These are phyloP conservation scores for Pythium grandisporangium DNA, from an alignment of 352 stramenopile species.

Conservation along the genomic window DNA sequence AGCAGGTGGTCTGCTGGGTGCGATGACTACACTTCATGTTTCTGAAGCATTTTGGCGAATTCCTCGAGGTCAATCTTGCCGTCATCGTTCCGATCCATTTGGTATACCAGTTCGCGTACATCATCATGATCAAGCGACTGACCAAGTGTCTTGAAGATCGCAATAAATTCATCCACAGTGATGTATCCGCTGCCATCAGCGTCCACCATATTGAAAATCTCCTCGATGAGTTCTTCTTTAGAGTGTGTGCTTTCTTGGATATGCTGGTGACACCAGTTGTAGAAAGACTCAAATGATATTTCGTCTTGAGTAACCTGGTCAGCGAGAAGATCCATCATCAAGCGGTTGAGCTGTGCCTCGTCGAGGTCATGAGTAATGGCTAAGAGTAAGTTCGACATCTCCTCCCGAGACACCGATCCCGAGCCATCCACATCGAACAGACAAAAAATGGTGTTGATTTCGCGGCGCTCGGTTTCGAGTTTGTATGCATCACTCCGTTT, in stretches of 20 bases:
- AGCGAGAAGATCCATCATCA: slow-evolving; percentile 45
- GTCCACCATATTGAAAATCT: slow-evolving; percentile 72
- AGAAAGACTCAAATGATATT: slow-evolving; percentile 61
- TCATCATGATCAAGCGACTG: slow-evolving; percentile 67
- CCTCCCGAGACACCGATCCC: slow-evolving; percentile 40
- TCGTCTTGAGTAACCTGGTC: slow-evolving; percentile 23
- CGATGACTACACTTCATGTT: slow-evolving; percentile 70
- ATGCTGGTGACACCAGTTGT: slow-evolving; percentile 56
- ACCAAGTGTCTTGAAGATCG: slow-evolving; percentile 58
- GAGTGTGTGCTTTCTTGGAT: slow-evolving; percentile 43
- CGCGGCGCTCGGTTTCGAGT: slow-evolving; percentile 49
- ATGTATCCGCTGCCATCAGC: slow-evolving; percentile 47
- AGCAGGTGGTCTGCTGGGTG: too few relatives aligned
- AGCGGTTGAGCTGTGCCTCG: slow-evolving; percentile 36
- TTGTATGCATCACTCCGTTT: slow-evolving; percentile 47
- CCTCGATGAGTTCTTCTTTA: slow-evolving; percentile 51
- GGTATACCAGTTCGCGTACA: slow-evolving; percentile 61
- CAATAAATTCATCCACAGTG: slow-evolving; percentile 66
- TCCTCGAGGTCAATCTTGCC: slow-evolving; percentile 70
- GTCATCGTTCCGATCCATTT: slow-evolving; percentile 68
- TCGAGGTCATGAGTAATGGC: slow-evolving; percentile 62
- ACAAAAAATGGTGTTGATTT: slow-evolving; percentile 67
- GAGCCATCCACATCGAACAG: slow-evolving; percentile 60
- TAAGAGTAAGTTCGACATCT: slow-evolving; percentile 46
- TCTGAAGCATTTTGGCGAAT: slow-evolving; percentile 64